A percentile compares a stretch with the other conserved stretches of the same genome.
These are phyloP conservation scores for Prinsepia uniflora DNA, from an alignment of 306 rosid genomes.

Conservation along the genomic window DNA sequence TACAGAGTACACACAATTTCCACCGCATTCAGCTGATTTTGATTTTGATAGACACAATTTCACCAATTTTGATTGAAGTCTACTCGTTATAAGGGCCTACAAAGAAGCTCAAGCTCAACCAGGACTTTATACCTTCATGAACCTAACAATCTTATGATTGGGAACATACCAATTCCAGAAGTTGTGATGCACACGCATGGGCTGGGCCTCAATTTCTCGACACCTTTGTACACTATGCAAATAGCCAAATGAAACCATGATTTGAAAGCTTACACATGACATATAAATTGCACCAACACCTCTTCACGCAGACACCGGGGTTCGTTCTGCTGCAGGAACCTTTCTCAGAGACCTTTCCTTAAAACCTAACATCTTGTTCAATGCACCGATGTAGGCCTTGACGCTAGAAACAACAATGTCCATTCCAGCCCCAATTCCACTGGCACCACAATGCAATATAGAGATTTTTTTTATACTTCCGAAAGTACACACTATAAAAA, in stretches of 20 bases:
- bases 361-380: conserved; percentile 88
- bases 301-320: conserved; percentile 31
- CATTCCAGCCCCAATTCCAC: conserved; percentile 91
- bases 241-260: background rate
- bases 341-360: conserved; percentile 24
- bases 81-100: no score
- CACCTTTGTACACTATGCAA: conserved; percentile 3
- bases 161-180: background rate
- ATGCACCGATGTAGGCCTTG: conserved; percentile 79
- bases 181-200: background rate
- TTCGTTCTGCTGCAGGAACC: conserved; percentile 31
- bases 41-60: no score
- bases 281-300: background rate
- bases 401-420: conserved; percentile 95
- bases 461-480: background rate
- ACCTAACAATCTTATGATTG: no score
- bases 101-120: no score
- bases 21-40: no score
- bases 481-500: conserved; percentile 18
- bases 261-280: background rate
- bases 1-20: no score
- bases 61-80: no score
- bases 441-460: conserved; percentile 21
- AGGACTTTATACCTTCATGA: no score
- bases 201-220: background rate